Evolutionary conservation across 768 basidiomycete species (phyloP), one percentile per base, ranked within the genome.

Genomic region (Leccinum truebloodii): DNA sequence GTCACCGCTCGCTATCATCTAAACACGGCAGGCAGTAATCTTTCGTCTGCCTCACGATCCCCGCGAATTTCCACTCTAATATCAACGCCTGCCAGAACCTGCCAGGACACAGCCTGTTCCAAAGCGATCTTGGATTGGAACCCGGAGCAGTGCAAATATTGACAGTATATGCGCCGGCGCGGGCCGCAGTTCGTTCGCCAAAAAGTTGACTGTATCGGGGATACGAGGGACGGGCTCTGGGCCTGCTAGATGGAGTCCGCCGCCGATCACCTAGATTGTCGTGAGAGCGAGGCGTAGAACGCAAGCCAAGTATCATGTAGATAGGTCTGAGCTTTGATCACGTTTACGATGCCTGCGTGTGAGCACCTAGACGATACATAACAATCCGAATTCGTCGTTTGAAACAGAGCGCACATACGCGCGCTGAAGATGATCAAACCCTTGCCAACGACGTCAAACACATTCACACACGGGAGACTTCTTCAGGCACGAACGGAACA

Each of bases 321-420:
- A 94, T 78, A 0, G 92, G 92, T 58, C 90, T 77, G 44, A 78
- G 73, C 86, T 63, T 80, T 86, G 57, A 90, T 76, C 28, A 95
- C 92, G 63, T 94, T 94, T 49, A 90, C 86, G 57, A 94, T 92
- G 1, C 92, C 92, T 4, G 92, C 92, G 74, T 94, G 92, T 7
- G 86, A 86, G 64, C 86, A 87, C 26, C 83, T 85, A 49, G 54
- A 44, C 1, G 32, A 39, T 56, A n/a, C 13, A 18, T 14, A 2
- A 52, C 28, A 49, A 41, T 48, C 39, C 16, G 20, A 52, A 20
- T 34, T 24, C 3, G n/a, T 28, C 10, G 32, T 39, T 18, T n/a
- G 32, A 6, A 56, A 55, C 9, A 51, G 44, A 12, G 44, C 20
- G 37, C 13, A 80, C 90, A 72, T 61, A 91, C 87, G 93, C 26